Evolutionary conservation across 2,329 filamentous ascomycete species (phyloP).

Genomic region (Coleophoma crateriformis): DNA sequence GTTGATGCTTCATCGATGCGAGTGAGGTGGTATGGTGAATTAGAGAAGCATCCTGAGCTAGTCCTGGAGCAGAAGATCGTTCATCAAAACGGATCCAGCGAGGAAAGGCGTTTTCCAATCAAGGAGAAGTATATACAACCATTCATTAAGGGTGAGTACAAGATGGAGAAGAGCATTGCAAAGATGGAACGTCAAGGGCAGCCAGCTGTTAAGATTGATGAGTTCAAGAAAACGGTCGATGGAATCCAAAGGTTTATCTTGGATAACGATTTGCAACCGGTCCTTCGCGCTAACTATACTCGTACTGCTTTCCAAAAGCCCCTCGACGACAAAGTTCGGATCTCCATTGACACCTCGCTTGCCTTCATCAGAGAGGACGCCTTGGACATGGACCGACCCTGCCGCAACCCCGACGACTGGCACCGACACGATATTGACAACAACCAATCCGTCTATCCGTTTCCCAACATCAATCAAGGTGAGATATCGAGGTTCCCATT

Average conservation of each 20-base stretch:
- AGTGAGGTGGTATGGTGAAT: slow-evolving; percentile 85
- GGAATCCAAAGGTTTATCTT: slow-evolving; percentile 78
- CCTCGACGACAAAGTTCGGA: slow-evolving; percentile 80
- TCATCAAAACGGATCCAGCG: slow-evolving; percentile 67
- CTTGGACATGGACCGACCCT: slow-evolving; percentile 77
- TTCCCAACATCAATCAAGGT: slow-evolving; percentile 79
- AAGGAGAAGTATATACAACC: slow-evolving; percentile 92
- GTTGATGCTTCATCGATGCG: slow-evolving; percentile 76
- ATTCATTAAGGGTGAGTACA: slow-evolving; percentile 82
- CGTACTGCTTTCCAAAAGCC: slow-evolving; percentile 97
- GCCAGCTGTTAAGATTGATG: slow-evolving; percentile 58
- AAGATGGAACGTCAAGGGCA: slow-evolving; percentile 79
- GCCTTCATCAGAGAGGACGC: slow-evolving; percentile 78
- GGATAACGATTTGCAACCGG: slow-evolving; percentile 71
- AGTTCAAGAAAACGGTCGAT: slow-evolving; percentile 66
- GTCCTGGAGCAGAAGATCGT: slow-evolving; percentile 86
- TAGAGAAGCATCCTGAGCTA: slow-evolving; percentile 74
- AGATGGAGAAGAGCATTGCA: slow-evolving; percentile 83
- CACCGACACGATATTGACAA: slow-evolving; percentile 88
- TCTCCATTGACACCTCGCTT: slow-evolving; percentile 88
- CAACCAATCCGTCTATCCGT: slow-evolving; percentile 77
- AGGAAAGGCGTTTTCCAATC: slow-evolving; percentile 75
- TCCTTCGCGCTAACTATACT: slow-evolving; percentile 87
- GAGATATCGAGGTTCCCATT: slow-evolving; percentile 90
- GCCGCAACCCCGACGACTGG: slow-evolving; percentile 84